Conservation (phyloP, 2,329 filamentous ascomycete species). For the Monascus ruber region DNA sequence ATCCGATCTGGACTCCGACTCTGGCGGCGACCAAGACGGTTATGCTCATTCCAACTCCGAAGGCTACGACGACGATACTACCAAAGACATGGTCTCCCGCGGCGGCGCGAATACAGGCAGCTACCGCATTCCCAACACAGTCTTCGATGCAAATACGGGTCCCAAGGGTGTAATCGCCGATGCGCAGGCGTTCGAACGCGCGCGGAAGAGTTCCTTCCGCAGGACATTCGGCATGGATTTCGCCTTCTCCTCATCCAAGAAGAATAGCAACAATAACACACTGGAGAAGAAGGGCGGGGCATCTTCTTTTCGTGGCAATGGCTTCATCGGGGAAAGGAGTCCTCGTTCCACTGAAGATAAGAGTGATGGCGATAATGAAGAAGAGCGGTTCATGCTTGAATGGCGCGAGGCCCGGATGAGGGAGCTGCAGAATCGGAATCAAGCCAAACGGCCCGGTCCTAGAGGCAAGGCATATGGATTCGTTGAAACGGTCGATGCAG, state of each 20-base stretch:
- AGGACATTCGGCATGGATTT: conserved; percentile 29
- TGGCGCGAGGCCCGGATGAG: conserved; percentile 74
- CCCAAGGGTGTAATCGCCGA: conserved; percentile 43
- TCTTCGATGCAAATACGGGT: conserved; percentile 39
- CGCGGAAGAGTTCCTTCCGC: conserved; percentile 37
- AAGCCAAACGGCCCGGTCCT: conserved; percentile 59
- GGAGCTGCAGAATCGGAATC: conserved; percentile 58
- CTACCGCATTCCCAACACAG: conserved; percentile 35
- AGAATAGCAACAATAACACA: conserved; percentile 6
- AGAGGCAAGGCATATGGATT: conserved; percentile 67
- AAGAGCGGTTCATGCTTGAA: conserved; percentile 68
- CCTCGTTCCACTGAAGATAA: conserved; percentile 9
- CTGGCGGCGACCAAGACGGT: conserved; percentile 13
- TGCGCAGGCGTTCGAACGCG: conserved; percentile 38
- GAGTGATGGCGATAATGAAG: conserved; percentile 50
- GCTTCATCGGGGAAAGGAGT: conserved; percentile 6
- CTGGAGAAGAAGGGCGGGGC: conserved; percentile 11
- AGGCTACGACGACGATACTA: conserved; percentile 5
- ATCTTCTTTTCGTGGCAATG: conserved; percentile 8
- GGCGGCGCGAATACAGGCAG: conserved; percentile 8
- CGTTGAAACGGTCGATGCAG: conserved; percentile 73
- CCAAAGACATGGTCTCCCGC: conserved; percentile 23
- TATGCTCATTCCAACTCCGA: conserved; percentile 16
- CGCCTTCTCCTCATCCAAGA: conserved; percentile 10
- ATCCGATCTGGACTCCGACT: conserved; percentile 16